These are phyloP conservation scores for Osmanthus fragrans DNA, from an alignment of 257 asterid species.

Conservation along the genomic window DNA sequence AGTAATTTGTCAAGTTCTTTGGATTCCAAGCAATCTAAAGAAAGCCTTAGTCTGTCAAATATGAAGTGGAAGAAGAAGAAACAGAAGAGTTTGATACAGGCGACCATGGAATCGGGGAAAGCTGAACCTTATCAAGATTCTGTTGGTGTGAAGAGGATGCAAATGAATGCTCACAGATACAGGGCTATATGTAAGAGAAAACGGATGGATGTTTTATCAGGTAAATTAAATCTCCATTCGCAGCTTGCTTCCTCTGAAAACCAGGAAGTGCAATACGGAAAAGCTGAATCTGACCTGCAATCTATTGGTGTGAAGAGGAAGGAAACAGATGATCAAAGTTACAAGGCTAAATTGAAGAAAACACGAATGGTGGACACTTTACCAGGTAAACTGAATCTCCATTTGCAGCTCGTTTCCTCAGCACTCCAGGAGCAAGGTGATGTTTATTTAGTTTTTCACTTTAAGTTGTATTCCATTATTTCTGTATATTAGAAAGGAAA, in stretches of 20 bases:
- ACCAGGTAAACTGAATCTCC: slow-evolving; percentile 32
- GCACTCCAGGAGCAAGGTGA: not conserved
- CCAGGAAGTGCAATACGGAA: slow-evolving; percentile 26
- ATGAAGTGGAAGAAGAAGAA: too few species aligned
- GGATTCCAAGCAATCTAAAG: too few species aligned
- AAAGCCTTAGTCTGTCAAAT: too few species aligned
- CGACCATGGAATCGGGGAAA: too few species aligned
- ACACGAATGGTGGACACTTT: not conserved
- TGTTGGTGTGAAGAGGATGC: too few species aligned
- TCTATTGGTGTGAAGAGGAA: not conserved
- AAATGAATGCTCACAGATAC: slow-evolving; percentile 37
- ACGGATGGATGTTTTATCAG: slow-evolving; percentile 25
- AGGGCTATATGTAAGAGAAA: slow-evolving; percentile 31
- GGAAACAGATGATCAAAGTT: not conserved
- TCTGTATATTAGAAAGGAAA: not conserved
- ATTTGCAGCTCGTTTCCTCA: not conserved
- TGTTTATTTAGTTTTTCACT: not conserved
- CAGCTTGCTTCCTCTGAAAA: not conserved
- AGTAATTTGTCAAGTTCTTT: too few species aligned
- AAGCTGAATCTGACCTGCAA: slow-evolving; percentile 10
- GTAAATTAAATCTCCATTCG: slow-evolving; percentile 21
- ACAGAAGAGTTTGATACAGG: too few species aligned
- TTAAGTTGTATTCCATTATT: not conserved
- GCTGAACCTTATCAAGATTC: too few species aligned
- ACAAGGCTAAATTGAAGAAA: not conserved